Percentiles rank a stretch among this genome's conserved stretches.
phyloP scores from a whole-genome alignment of 2,329 filamentous ascomycete genomes.

The Exophiala xenobiotica region DNA sequence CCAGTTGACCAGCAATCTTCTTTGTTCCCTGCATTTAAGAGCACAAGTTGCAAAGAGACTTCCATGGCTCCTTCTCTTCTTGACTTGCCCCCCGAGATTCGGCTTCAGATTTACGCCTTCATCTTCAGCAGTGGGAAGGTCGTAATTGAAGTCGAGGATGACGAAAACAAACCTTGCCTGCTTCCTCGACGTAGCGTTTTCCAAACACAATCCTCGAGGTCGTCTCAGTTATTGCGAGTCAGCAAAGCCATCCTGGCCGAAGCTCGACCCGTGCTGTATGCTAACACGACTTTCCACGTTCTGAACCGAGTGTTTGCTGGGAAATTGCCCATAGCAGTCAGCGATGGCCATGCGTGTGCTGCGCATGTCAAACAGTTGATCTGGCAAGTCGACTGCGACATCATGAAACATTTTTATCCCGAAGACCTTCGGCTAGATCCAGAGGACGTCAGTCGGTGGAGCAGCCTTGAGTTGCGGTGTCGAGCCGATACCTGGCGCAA shows the following conservation, averaged over 20 bases:
- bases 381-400: conserved; percentile 29
- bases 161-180: conserved; percentile 18
- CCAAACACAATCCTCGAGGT: conserved; percentile 10
- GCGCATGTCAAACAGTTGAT: conserved; percentile 22
- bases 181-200: conserved; percentile 13
- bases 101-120: conserved; percentile 49
- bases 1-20: too few species aligned
- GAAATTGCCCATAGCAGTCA: conserved; percentile 20
- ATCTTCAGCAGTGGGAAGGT: conserved; percentile 36
- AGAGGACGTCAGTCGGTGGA: conserved; percentile 11
- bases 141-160: conserved; percentile 14
- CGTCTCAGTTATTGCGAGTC: conserved; percentile 26
- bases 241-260: conserved; percentile 23
- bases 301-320: conserved; percentile 23
- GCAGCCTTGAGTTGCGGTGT: conserved; percentile 24
- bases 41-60: too few species aligned
- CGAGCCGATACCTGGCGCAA: conserved; percentile 27
- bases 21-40: too few species aligned
- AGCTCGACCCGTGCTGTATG: conserved; percentile 27
- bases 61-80: conserved; percentile 40
- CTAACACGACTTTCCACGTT: conserved; percentile 27
- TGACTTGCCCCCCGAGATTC: conserved; percentile 52
- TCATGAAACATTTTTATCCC: conserved; percentile 22
- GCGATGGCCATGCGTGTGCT: conserved; percentile 14
- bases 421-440: conserved; percentile 19